Base-by-base conservation (phyloP, 306 rosid genomes). In the Corylus avellana region DNA sequence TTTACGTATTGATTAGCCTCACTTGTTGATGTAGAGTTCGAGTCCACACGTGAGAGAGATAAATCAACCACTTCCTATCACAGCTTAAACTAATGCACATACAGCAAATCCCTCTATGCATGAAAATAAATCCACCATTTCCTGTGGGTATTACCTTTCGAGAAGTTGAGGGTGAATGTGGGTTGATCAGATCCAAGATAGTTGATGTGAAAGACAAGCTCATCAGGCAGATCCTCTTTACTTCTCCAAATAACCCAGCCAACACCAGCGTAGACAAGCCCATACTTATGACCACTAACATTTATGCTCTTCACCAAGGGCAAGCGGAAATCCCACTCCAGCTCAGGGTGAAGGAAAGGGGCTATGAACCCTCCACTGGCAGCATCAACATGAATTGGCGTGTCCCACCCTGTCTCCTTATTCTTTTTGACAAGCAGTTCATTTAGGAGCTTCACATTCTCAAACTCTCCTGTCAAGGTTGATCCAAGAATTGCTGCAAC, bases 401-500 rank as follows among this genome's bases (percentile, higher is more conserved):
- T 88, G 35, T 78, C 86, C 89, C 87, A 88, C 3, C 98, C 97
- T 11, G 97, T 91, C 79, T 91, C 87, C 79, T 78, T 75, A 67
- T 94, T 94, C 92, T 91, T 92, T 67, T 74, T 13, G 25, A 83
- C 37, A 1, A 94, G 97, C 27, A 94, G 95, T 11, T 92, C 90
- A 54, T 86, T 83, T 1, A 94, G 91, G 74, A 88, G 92, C 81
- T 92, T 92, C 86, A 94, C 98, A 79, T 94, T 85, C 84, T 94
- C 98, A 79, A 94, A 94, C 84, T 94, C 98, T 13, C 98, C 98
- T 0, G 91, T 94, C 69, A 94, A 70, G 11, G 98, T 94, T 50
- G 98, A 94, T 4, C 98, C 98, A 49, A 94, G 78, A 80, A 94
- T 94, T 62, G 97, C 97, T 13, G 97, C 97, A 71, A 94, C 98